Conservation (phyloP, 169 alveolate genomes). For the Condylostoma magnum region DNA sequence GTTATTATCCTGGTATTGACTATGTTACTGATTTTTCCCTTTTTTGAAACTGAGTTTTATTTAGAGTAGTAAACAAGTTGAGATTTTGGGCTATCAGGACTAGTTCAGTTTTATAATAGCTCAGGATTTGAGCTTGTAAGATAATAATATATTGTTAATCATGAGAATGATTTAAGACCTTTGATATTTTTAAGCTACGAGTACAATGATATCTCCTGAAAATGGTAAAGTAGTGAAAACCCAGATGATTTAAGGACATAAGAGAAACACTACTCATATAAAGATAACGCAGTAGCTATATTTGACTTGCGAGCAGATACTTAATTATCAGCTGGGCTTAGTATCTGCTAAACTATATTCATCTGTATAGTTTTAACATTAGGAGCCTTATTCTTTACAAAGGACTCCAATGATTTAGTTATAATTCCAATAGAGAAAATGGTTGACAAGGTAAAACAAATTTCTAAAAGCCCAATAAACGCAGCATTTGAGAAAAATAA, state of each 20-base stretch:
- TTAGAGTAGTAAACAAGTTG: slow-evolving; percentile 16
- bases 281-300: no score
- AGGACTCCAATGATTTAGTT: slow-evolving; percentile 73
- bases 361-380: slow-evolving; percentile 65
- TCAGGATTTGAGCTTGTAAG: neutral
- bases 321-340: slow-evolving; percentile 49
- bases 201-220: neutral
- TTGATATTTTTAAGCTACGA: neutral
- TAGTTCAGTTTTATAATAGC: neutral
- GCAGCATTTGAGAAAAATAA: slow-evolving; percentile 58
- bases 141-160: neutral
- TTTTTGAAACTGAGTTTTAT: slow-evolving; percentile 55
- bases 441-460: slow-evolving; percentile 68
- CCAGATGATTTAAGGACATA: neutral
- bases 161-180: slow-evolving; percentile 2
- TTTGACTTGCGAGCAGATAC: slow-evolving; percentile 28
- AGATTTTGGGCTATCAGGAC: neutral
- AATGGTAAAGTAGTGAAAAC: neutral
- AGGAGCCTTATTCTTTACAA: slow-evolving; percentile 65
- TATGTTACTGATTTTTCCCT: slow-evolving; percentile 52
- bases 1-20: slow-evolving; percentile 61
- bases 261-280: neutral
- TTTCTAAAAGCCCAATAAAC: slow-evolving; percentile 83
- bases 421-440: slow-evolving; percentile 81
- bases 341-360: slow-evolving; percentile 61